Evolutionary conservation across 192 early-diverging fungal genomes (phyloP).

Genomic region (Mortierella antarctica): DNA sequence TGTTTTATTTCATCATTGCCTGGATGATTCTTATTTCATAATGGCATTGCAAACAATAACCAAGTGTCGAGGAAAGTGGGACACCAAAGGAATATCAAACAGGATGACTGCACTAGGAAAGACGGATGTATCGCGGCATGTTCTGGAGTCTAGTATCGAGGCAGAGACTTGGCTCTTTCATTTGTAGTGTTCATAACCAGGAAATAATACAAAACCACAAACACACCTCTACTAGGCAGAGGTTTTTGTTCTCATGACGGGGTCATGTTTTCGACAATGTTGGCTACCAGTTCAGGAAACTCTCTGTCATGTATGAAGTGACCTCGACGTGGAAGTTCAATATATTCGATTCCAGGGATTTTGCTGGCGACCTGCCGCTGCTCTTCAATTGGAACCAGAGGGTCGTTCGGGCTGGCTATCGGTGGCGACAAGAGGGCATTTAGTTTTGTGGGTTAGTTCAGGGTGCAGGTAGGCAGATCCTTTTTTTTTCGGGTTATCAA

Average conservation of each 20-base stretch:
- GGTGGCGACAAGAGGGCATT: not conserved
- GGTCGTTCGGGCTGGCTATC: conserved; percentile 44
- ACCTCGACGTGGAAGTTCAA: conserved; percentile 51
- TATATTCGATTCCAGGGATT: conserved; percentile 40
- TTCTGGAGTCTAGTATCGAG: too few relatives aligned
- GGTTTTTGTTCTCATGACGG: not conserved
- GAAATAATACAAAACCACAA: not conserved
- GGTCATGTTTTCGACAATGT: conserved; percentile 37
- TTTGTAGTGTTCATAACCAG: not conserved
- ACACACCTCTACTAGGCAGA: not conserved
- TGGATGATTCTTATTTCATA: conserved; percentile 92
- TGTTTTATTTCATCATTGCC: conserved; percentile 95
- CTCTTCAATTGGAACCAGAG: conserved; percentile 53
- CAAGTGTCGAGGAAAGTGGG: not conserved
- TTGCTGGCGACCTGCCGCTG: conserved; percentile 54
- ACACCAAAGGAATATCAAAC: not conserved
- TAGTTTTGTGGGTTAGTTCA: not conserved
- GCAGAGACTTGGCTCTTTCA: too few relatives aligned
- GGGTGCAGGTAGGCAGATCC: too few relatives aligned
- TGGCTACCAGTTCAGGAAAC: conserved; percentile 54
- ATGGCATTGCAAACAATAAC: not conserved
- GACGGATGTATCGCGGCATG: not conserved
- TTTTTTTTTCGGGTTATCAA: too few relatives aligned
- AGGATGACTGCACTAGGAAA: not conserved
- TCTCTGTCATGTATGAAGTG: conserved; percentile 45